phyloP scores from a whole-genome alignment of 139 green algal genomes.

The Chlorella sp. region DNA sequence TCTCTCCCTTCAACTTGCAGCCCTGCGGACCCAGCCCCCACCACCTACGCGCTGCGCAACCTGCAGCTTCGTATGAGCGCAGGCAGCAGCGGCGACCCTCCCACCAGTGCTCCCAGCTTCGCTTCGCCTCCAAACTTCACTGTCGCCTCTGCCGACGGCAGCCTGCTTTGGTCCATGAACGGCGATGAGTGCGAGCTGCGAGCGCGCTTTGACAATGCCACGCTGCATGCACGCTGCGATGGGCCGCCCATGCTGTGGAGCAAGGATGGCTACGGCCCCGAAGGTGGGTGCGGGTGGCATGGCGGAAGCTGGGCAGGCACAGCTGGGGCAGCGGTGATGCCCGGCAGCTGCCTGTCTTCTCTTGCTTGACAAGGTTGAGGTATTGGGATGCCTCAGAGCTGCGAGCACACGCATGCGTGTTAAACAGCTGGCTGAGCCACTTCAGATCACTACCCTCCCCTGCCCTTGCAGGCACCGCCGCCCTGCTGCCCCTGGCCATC shows the following conservation, averaged over 20 bases:
- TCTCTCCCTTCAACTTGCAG: not conserved
- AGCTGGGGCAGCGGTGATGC: not conserved
- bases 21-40: not conserved
- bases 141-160: conserved; percentile 3
- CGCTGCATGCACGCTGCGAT: not conserved
- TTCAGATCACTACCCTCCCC: not conserved
- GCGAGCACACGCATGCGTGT: no score
- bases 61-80: not conserved
- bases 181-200: not conserved
- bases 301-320: not conserved
- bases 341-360: no score
- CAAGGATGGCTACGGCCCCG: not conserved
- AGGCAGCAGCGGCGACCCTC: not conserved
- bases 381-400: no score
- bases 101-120: not conserved
- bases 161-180: conserved; percentile 3
- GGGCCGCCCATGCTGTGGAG: conserved; percentile 14
- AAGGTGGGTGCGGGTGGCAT: not conserved
- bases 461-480: not conserved
- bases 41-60: not conserved
- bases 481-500: not conserved
- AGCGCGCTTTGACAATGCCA: not conserved
- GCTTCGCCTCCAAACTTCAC: not conserved
- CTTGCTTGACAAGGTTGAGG: no score
- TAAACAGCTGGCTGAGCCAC: no score